Base-by-base conservation (phyloP, 176 grass and related monocot genomes). In the Leersia perrieri region DNA sequence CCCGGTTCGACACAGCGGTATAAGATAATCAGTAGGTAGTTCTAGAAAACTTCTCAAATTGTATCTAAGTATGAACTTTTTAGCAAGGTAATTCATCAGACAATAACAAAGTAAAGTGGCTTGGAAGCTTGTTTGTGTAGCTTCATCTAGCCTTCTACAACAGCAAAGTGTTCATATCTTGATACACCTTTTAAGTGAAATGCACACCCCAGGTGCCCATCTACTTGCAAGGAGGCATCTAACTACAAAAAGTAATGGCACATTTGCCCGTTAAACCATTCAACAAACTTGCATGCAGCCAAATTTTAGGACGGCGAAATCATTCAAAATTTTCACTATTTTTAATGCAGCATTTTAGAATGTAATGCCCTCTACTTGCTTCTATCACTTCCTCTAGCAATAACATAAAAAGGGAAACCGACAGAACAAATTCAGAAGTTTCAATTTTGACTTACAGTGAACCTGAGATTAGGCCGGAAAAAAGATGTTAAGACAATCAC, bases 381-480 rank as follows among this genome's bases (percentile, higher is more conserved):
- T 55, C 33, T 22, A 26, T 38, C 3, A 3, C 33, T 18, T 69
- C 70, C 28, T 35, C 7, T 47, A 53, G 42, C 41, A 35, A 86
- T 61, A 77, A 51, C 66, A 85, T 77, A 41, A 80, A 66, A 72
- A 67, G 9, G 41, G 30, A 16, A 79, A 36, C 30, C 22, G 65
- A 63, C 12, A 73, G 10, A 65, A 84, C 3, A 70, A 39, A 70
- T 9, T 22, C 47, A 80, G 73, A n/a, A 42, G 27, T 41, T 39
- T 16, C 4, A 53, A 45, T n/a, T 42, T 33, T 27, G 28, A 89
- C 95, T 88, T 80, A 95, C 92, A 33, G 68, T 89, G 72, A 95
- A 98, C 75, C 61, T 90, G 76, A 98, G 95, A 79, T 95, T 98
- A 86, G 88, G 88, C 42, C 95, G 82, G 87, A 98, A 91, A 91